Evolutionary conservation across 495 filamentous ascomycete genomes (phyloP).

Genomic region (Stereocaulon alpinum): DNA sequence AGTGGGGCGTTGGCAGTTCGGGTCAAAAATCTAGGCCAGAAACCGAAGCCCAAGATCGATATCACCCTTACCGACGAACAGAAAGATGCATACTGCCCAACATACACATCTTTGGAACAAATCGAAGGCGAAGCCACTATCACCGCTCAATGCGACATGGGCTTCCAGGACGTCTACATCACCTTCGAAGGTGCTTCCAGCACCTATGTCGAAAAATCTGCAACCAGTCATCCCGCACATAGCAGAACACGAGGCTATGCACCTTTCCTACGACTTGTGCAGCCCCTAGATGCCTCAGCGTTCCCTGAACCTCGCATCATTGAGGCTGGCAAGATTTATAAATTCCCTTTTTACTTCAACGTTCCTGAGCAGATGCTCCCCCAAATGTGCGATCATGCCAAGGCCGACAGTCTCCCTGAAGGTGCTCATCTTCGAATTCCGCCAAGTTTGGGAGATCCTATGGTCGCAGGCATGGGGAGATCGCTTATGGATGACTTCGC

Average conservation of each 20-base stretch:
- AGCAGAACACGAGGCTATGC: slow-evolving; percentile 43
- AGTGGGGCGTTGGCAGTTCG: slow-evolving; percentile 6
- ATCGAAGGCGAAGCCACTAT: slow-evolving; percentile 51
- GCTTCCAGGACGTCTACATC: slow-evolving; percentile 75
- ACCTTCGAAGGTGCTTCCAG: slow-evolving; percentile 60
- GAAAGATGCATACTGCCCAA: slow-evolving; percentile 31
- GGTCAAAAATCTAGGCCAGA: slow-evolving; percentile 13
- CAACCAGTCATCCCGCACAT: slow-evolving; percentile 33
- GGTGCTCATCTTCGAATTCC: slow-evolving; percentile 69
- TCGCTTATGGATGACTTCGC: slow-evolving; percentile 64
- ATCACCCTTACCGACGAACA: slow-evolving; percentile 28
- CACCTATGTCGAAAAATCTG: slow-evolving; percentile 42
- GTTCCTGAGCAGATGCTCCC: slow-evolving; percentile 64
- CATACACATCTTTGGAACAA: slow-evolving; percentile 50
- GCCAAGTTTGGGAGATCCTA: slow-evolving; percentile 66
- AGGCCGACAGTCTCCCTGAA: slow-evolving; percentile 46
- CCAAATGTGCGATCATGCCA: slow-evolving; percentile 49
- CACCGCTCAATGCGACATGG: slow-evolving; percentile 51
- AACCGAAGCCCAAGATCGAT: slow-evolving; percentile 25
- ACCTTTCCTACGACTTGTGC: slow-evolving; percentile 69
- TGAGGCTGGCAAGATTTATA: slow-evolving; percentile 55
- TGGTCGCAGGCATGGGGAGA: slow-evolving; percentile 40
- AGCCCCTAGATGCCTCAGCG: slow-evolving; percentile 59
- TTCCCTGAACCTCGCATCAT: slow-evolving; percentile 64
- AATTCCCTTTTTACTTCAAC: slow-evolving; percentile 78